A percentile compares a stretch with the other conserved stretches of the same genome.
Evolutionary conservation across 192 early-diverging fungal species (phyloP).

Genomic region (Haplosporangium gracile): DNA sequence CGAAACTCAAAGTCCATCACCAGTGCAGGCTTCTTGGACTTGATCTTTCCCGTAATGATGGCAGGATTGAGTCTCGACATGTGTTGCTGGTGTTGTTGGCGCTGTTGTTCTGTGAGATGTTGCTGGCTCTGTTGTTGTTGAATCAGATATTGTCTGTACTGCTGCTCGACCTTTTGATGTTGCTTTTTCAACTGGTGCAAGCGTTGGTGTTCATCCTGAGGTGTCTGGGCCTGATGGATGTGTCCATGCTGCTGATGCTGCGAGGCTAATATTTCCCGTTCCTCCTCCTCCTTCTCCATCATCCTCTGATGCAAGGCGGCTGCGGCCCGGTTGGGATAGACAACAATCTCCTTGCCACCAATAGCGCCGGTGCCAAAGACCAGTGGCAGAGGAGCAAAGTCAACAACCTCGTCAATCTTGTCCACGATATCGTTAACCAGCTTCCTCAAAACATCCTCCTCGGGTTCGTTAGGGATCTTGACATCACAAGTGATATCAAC

Average conservation of each 20-base stretch:
- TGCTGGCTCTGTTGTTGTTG: constrained; percentile 26
- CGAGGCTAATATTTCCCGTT: not conserved
- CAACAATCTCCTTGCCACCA: constrained; percentile 61
- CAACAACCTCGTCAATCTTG: constrained; percentile 71
- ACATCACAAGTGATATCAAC: constrained; percentile 86
- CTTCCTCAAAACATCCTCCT: constrained; percentile 66
- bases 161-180: constrained; percentile 12
- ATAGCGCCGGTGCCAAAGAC: constrained; percentile 62
- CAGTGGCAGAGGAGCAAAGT: constrained; percentile 59
- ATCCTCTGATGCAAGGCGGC: constrained; percentile 43
- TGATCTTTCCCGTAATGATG: constrained; percentile 16
- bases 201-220: constrained; percentile 21
- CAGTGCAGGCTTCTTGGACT: constrained; percentile 52
- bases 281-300: constrained; percentile 52
- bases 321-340: constrained; percentile 49
- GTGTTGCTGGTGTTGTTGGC: constrained; percentile 37
- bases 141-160: constrained; percentile 23
- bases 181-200: constrained; percentile 23
- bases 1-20: constrained; percentile 86
- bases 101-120: constrained; percentile 20
- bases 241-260: constrained; percentile 12
- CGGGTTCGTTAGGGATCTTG: constrained; percentile 68
- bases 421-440: constrained; percentile 81
- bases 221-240: not conserved
- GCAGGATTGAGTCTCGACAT: constrained; percentile 19